phyloP scores from a whole-genome alignment of 2,329 filamentous ascomycete genomes.

The Trichocomaceae sp. region DNA sequence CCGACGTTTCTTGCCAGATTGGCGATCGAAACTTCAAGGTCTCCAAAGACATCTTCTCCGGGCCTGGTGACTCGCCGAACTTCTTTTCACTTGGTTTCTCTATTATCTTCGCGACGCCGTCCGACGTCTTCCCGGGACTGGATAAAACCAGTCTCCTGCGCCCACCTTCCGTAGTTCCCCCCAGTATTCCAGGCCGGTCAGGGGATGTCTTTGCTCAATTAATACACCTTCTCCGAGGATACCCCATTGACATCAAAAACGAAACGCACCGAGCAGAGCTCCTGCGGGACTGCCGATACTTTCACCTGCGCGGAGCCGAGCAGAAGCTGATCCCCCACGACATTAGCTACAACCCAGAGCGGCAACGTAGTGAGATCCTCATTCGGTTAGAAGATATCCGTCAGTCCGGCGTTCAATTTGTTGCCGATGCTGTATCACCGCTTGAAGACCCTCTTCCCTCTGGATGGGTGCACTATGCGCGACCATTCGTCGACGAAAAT shows the following conservation, averaged over 20 bases:
- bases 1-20: conserved; percentile 86
- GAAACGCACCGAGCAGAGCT: conserved; percentile 71
- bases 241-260: conserved; percentile 68
- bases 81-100: conserved; percentile 90
- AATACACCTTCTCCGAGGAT: conserved; percentile 73
- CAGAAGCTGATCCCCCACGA: conserved; percentile 74
- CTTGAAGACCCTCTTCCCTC: conserved; percentile 18
- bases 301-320: conserved; percentile 85
- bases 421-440: conserved; percentile 37
- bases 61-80: conserved; percentile 85
- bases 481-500: conserved; percentile 75
- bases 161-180: conserved; percentile 78
- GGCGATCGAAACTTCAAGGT: conserved; percentile 84
- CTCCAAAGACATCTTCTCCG: conserved; percentile 76
- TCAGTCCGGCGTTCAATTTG: conserved; percentile 71
- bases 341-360: conserved; percentile 66
- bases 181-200: conserved; percentile 70
- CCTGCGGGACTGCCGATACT: conserved; percentile 82
- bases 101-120: conserved; percentile 74
- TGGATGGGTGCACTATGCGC: conserved; percentile 69
- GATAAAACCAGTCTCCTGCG: conserved; percentile 71
- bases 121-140: conserved; percentile 78
- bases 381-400: conserved; percentile 81
- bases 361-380: conserved; percentile 65
- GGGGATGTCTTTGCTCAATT: conserved; percentile 81